Percentiles rank a stretch among this genome's conserved stretches.
Conservation (phyloP, 768 basidiomycete genomes). For the Lactarius quietus region DNA sequence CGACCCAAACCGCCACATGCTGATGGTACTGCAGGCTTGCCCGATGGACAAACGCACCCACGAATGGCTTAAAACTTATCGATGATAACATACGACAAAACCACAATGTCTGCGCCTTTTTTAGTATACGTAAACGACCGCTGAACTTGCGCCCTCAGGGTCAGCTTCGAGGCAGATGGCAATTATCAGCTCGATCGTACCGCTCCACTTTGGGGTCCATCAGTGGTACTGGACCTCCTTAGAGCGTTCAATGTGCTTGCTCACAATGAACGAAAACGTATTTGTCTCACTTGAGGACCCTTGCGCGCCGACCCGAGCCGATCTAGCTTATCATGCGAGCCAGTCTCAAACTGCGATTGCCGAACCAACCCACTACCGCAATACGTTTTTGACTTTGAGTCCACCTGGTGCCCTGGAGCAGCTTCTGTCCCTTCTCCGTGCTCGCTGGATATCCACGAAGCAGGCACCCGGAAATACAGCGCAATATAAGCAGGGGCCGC, state of each 20-base stretch:
- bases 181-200: slow-evolving; percentile 66
- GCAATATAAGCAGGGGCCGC: slow-evolving; percentile 50
- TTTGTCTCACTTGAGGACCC: slow-evolving; percentile 80
- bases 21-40: slow-evolving; percentile 48
- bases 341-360: slow-evolving; percentile 24
- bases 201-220: slow-evolving; percentile 65
- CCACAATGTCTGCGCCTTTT: slow-evolving; percentile 51
- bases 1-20: neutral
- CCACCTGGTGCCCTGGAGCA: slow-evolving; percentile 76
- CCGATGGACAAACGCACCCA: slow-evolving; percentile 81
- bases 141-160: slow-evolving; percentile 44
- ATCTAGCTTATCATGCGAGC: slow-evolving; percentile 46
- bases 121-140: slow-evolving; percentile 17
- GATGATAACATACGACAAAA: slow-evolving; percentile 65
- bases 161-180: slow-evolving; percentile 59
- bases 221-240: slow-evolving; percentile 47
- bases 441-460: slow-evolving; percentile 68
- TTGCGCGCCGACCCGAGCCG: slow-evolving; percentile 61
- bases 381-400: slow-evolving; percentile 70
- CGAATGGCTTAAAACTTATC: slow-evolving; percentile 64
- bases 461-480: slow-evolving; percentile 33
- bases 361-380: slow-evolving; percentile 58
- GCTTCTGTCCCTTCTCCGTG: slow-evolving; percentile 66
- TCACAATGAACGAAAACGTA: slow-evolving; percentile 78
- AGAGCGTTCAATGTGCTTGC: slow-evolving; percentile 69